Percentiles rank a stretch among this genome's conserved stretches.
Conservation (phyloP, 805 yeast genomes). For the Trichomonascus vanleenenianus region DNA sequence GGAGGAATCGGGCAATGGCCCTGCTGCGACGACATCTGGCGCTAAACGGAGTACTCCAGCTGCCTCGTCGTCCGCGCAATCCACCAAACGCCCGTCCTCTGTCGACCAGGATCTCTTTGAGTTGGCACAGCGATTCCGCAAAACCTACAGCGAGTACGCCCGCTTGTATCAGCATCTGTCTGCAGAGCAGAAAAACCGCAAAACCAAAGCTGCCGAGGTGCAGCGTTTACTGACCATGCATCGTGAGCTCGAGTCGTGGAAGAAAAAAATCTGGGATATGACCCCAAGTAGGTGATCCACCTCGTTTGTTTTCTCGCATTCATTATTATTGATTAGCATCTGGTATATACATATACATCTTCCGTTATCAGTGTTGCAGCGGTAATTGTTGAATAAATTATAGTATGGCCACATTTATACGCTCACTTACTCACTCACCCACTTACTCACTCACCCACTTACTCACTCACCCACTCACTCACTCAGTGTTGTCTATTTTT, state of each 20-base stretch:
- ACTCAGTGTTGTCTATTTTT: too few species aligned
- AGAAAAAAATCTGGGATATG: conserved; percentile 45
- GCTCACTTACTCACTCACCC: neutral
- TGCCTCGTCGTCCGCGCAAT: conserved; percentile 2
- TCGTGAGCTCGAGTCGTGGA: conserved; percentile 46
- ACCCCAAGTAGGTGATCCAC: neutral
- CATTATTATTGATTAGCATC: neutral
- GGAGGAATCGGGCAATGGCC: neutral
- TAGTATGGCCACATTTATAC: too few species aligned
- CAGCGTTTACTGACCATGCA: conserved; percentile 44
- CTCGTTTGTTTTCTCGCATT: neutral
- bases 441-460: too few species aligned
- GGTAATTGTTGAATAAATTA: too few species aligned
- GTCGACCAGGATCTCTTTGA: conserved; percentile 31
- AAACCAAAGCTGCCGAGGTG: conserved; percentile 25
- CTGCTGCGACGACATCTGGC: conserved; percentile 6
- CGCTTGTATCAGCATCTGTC: conserved; percentile 33
- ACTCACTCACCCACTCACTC: too few species aligned
- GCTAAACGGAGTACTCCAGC: conserved; percentile 2
- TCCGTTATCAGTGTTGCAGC: too few species aligned
- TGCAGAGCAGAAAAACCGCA: conserved; percentile 13
- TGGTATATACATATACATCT: neutral
- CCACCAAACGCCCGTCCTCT: neutral
- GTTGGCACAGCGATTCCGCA: conserved; percentile 41
- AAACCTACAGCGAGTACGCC: conserved; percentile 43